Conservation (phyloP, 2,329 filamentous ascomycete genomes). For the Paecilomyces fulvus region DNA sequence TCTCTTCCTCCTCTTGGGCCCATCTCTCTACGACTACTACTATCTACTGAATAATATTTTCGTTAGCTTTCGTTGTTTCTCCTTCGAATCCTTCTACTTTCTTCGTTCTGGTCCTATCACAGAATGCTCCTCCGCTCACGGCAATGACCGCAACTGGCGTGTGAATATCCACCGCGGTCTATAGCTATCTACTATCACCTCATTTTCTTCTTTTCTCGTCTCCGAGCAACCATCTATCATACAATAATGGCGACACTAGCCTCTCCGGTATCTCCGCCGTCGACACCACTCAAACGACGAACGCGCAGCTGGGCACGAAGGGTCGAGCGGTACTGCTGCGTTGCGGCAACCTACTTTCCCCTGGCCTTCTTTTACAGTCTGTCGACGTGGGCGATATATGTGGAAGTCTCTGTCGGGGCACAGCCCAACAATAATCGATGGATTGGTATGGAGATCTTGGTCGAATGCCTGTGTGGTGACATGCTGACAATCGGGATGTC, state of each 20-base stretch:
- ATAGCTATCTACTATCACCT: neutral
- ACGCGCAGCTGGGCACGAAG: conserved; percentile 34
- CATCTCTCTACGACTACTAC: neutral
- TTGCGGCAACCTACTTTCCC: conserved; percentile 72
- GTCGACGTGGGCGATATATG: conserved; percentile 91
- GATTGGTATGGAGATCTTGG: conserved; percentile 25
- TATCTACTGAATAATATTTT: neutral
- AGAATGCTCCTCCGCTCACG: neutral
- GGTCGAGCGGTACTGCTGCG: conserved; percentile 78
- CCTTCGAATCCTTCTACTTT: neutral
- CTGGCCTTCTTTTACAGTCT: conserved; percentile 79
- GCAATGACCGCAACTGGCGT: neutral
- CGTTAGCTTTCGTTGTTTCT: neutral
- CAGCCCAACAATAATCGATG: conserved; percentile 42
- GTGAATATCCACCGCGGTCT: neutral
- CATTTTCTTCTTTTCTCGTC: neutral
- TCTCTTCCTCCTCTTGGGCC: neutral
- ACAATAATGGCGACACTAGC: conserved; percentile 29
- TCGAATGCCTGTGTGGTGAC: neutral
- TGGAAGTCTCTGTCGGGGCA: conserved; percentile 65
- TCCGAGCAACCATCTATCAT: neutral
- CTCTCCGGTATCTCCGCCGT: conserved; percentile 30
- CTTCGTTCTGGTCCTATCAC: neutral
- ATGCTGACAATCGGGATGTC: neutral
- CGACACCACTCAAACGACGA: conserved; percentile 34